Evolutionary conservation across 148 eudicot species (phyloP).

Genomic region (Rhododendron henanense): DNA sequence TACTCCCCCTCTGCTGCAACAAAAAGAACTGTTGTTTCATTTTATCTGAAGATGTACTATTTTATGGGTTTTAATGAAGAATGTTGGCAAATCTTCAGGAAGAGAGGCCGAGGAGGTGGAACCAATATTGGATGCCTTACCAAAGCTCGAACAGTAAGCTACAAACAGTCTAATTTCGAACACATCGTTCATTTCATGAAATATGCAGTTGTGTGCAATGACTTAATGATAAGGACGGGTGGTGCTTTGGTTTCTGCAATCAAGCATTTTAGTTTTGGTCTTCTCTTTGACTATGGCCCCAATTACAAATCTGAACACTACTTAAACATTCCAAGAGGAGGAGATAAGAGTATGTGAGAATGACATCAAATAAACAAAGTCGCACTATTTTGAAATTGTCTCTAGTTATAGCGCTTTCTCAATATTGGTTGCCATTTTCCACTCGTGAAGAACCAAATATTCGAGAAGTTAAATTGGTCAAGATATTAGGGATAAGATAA

Average conservation of each 20-base stretch:
- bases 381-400: neutral
- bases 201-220: neutral
- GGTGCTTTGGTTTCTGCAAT: constrained; percentile 5
- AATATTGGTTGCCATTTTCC: neutral
- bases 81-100: constrained; percentile 40
- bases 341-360: neutral
- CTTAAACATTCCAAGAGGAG: neutral
- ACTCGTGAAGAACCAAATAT: neutral
- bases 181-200: neutral
- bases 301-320: neutral
- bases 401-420: neutral
- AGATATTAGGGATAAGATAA: neutral
- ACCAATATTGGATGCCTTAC: constrained; percentile 90
- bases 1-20: neutral
- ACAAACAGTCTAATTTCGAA: neutral
- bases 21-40: neutral
- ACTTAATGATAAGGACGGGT: neutral
- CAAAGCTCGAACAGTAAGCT: constrained; percentile 95
- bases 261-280: neutral
- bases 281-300: neutral
- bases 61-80: neutral
- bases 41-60: neutral
- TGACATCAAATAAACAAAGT: neutral
- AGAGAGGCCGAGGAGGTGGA: constrained; percentile 95
- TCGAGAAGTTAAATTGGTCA: neutral